These are phyloP conservation scores for Russula compacta DNA, from an alignment of 768 basidiomycete genomes.

Conservation along the genomic window DNA sequence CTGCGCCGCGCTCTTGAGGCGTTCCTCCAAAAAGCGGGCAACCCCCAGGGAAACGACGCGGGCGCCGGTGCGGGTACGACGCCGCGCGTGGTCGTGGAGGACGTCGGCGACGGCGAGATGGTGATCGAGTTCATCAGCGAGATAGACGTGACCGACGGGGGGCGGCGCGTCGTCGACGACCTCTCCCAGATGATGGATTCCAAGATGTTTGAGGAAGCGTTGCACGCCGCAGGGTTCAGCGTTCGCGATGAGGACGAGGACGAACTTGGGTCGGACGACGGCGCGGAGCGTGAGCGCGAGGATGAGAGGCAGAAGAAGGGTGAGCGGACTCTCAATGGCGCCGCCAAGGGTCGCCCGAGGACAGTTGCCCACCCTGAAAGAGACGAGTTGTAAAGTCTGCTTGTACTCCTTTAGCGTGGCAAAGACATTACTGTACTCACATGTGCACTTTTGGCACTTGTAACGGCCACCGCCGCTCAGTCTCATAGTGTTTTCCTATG, in stretches of 20 bases:
- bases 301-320: conserved; percentile 1
- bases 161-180: conserved; percentile 21
- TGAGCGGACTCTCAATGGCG: neutral
- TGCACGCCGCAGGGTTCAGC: conserved; percentile 48
- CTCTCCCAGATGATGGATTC: conserved; percentile 28
- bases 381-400: conserved; percentile 9
- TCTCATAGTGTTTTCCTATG: neutral
- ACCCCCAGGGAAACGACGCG: neutral
- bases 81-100: conserved; percentile 19
- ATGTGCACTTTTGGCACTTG: no score
- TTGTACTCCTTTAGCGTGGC: neutral
- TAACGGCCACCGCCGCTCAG: no score
- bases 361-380: neutral
- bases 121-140: conserved; percentile 21
- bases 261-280: conserved; percentile 1
- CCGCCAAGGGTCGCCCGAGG: conserved; percentile 6
- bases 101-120: conserved; percentile 21
- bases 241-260: conserved; percentile 31
- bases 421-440: no score
- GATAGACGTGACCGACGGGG: conserved; percentile 4
- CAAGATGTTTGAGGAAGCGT: conserved; percentile 33
- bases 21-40: conserved; percentile 3
- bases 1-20: conserved; percentile 19
- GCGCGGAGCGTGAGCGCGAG: conserved; percentile 24
- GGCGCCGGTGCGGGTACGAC: neutral